Conservation (phyloP, 106 monocot genomes). For the Chionographis japonica region DNA sequence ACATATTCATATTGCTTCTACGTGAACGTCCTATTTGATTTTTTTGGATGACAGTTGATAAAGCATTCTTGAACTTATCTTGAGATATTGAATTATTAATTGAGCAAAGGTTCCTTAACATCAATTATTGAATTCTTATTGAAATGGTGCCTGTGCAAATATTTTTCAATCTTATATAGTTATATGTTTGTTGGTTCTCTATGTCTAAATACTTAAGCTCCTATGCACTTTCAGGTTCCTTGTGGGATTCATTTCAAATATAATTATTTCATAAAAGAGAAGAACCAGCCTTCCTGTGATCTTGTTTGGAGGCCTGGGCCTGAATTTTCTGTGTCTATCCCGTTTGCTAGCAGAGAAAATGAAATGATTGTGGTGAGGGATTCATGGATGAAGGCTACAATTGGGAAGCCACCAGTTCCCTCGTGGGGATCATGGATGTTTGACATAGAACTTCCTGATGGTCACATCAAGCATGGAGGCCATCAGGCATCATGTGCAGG, state of each 20-base stretch:
- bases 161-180: too few relatives aligned
- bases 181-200: neutral
- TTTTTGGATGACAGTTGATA: too few relatives aligned
- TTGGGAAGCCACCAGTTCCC: constrained; percentile 29
- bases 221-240: constrained; percentile 53
- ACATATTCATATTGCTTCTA: too few relatives aligned
- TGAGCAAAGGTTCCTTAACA: too few relatives aligned
- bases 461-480: constrained; percentile 10
- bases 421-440: constrained; percentile 78
- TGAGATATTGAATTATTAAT: too few relatives aligned
- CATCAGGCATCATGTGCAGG: constrained; percentile 31
- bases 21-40: too few relatives aligned
- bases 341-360: constrained; percentile 31
- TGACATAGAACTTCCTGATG: constrained; percentile 17
- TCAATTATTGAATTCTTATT: too few relatives aligned
- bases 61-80: too few relatives aligned
- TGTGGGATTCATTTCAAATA: constrained; percentile 77
- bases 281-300: constrained; percentile 20
- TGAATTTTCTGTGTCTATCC: constrained; percentile 67
- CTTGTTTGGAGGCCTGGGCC: constrained; percentile 80
- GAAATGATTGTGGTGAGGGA: constrained; percentile 65
- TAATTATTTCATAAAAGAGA: constrained; percentile 59
- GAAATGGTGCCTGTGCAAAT: neutral
- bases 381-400: constrained; percentile 63
- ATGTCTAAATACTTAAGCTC: neutral